Evolutionary conservation across 306 rosid species (phyloP).

Genomic region (Adenanthera pavonina): DNA sequence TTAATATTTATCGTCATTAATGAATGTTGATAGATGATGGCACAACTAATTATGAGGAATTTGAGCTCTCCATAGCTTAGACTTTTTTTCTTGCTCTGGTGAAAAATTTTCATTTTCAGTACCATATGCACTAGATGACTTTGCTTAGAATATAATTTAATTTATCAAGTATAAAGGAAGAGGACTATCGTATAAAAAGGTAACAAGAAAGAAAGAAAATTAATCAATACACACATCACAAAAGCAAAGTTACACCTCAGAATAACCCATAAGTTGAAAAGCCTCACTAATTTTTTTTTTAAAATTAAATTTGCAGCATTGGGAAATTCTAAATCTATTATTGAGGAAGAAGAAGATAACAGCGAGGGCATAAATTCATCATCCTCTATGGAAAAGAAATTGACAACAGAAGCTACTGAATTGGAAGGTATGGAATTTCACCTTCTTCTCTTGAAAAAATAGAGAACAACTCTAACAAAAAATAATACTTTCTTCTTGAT

Average conservation of each 20-base stretch:
- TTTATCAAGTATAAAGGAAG: background rate
- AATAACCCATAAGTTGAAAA: conserved; percentile 47
- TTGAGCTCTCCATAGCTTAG: conserved; percentile 33
- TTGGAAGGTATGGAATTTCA: conserved; percentile 43
- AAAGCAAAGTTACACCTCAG: conserved; percentile 21
- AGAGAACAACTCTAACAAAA: conserved; percentile 11
- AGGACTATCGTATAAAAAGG: too few species aligned
- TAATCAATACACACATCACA: background rate
- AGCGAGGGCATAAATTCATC: conserved; percentile 29
- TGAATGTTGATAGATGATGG: too few species aligned
- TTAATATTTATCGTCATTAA: too few species aligned
- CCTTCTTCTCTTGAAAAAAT: background rate
- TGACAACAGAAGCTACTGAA: background rate
- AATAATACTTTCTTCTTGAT: background rate
- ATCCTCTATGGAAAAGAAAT: conserved; percentile 11
- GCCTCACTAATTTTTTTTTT: background rate
- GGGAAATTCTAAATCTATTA: conserved; percentile 50
- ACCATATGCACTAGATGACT: too few species aligned
- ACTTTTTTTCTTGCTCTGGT: conserved; percentile 18
- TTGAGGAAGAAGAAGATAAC: conserved; percentile 46
- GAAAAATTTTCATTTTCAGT: too few species aligned
- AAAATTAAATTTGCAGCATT: conserved; percentile 52
- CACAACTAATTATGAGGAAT: background rate
- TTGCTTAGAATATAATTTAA: too few species aligned
- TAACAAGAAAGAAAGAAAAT: too few species aligned